Conservation (phyloP, 2,329 filamentous ascomycete genomes). For the Hymenoscyphus salicellus region DNA sequence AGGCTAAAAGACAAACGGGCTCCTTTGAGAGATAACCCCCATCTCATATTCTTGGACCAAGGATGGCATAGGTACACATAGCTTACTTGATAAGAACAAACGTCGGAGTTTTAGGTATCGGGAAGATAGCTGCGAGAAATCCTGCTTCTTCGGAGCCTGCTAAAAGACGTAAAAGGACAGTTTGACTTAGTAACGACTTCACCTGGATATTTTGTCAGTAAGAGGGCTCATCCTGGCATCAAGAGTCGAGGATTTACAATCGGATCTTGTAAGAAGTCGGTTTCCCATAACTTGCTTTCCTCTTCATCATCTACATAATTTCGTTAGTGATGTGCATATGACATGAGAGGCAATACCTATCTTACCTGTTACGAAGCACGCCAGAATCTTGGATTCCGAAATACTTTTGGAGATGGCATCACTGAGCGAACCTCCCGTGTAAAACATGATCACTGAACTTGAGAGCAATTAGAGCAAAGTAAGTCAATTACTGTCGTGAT, state of each 20-base stretch:
- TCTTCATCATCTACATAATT: constrained; percentile 58
- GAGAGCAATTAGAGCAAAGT: background rate
- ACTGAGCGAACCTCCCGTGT: constrained; percentile 72
- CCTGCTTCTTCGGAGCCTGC: constrained; percentile 76
- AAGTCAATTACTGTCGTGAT: background rate
- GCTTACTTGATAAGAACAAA: constrained; percentile 72
- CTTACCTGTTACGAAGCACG: constrained; percentile 78
- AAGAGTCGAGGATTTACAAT: constrained; percentile 43
- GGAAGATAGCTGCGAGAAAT: constrained; percentile 79
- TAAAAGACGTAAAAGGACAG: constrained; percentile 67
- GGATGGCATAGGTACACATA: background rate
- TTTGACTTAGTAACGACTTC: constrained; percentile 52
- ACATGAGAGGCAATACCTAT: background rate
- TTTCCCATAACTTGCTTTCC: constrained; percentile 71
- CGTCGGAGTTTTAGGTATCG: constrained; percentile 73
- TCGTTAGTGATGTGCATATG: background rate
- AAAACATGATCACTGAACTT: constrained; percentile 62
- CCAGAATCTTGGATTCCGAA: constrained; percentile 70
- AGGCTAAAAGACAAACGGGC: background rate
- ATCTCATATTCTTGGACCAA: background rate
- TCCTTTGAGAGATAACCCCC: background rate
- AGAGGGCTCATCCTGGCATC: background rate
- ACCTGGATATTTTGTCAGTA: constrained; percentile 42
- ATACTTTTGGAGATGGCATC: constrained; percentile 77
- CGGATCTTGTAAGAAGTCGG: constrained; percentile 59